phyloP scores from a whole-genome alignment of 1,139 yeast species.

The Nakaseomyces bracarensis region DNA sequence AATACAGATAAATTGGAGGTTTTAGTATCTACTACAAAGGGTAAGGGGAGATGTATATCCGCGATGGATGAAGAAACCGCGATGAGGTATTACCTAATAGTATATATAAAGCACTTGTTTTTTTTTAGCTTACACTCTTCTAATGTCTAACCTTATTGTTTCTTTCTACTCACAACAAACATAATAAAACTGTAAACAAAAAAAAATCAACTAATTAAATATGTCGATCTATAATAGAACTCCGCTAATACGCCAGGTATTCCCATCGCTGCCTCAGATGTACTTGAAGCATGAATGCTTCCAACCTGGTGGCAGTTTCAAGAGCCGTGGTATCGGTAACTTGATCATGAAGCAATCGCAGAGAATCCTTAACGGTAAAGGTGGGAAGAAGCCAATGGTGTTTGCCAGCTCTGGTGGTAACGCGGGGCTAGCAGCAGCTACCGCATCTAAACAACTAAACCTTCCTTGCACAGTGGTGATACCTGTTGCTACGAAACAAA shows the following conservation, averaged over 20 bases:
- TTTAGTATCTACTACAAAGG: too few species aligned
- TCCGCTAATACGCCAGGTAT: conserved; percentile 37
- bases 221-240: conserved; percentile 34
- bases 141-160: too few species aligned
- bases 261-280: conserved; percentile 36
- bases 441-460: conserved; percentile 41
- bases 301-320: conserved; percentile 70
- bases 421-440: conserved; percentile 72
- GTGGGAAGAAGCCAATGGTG: conserved; percentile 36
- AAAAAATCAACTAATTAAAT: conserved; percentile 9
- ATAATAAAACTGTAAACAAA: conserved; percentile 3
- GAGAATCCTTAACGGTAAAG: conserved; percentile 9
- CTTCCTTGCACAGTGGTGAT: conserved; percentile 58
- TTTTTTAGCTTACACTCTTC: too few species aligned
- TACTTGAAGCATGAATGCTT: conserved; percentile 53
- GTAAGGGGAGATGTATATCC: too few species aligned
- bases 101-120: too few species aligned
- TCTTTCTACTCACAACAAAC: background rate
- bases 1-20: too few species aligned
- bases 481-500: conserved; percentile 41
- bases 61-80: too few species aligned
- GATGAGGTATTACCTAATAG: too few species aligned
- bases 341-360: conserved; percentile 32
- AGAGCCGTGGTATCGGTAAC: conserved; percentile 56
- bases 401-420: conserved; percentile 69